Conservation (phyloP, 331 rosid genomes). For the Quercus tomentella region DNA sequence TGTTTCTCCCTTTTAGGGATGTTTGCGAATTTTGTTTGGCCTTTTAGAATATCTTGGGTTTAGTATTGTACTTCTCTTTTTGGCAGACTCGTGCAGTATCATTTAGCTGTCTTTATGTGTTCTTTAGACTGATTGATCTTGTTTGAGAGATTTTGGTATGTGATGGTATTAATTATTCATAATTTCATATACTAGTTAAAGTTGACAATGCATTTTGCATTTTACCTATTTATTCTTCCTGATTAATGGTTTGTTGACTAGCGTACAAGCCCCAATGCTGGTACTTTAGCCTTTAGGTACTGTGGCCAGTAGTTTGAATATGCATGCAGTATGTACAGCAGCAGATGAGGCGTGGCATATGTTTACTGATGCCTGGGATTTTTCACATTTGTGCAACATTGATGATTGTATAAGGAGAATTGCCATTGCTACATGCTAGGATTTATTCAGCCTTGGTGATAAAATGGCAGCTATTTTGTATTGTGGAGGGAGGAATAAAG, state of each 20-base stretch:
- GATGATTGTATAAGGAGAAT: too few species aligned
- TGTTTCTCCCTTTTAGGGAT: slow-evolving; percentile 7
- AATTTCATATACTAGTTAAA: background rate
- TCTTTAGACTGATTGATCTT: background rate
- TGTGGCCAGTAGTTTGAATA: background rate
- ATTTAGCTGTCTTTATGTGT: background rate
- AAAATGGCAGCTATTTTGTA: too few species aligned
- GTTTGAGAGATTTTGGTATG: background rate
- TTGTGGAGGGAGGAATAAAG: too few species aligned
- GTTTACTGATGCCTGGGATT: too few species aligned
- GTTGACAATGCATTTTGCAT: background rate
- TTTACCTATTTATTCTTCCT: background rate
- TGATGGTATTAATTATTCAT: background rate
- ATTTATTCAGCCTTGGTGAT: too few species aligned
- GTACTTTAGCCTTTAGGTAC: background rate
- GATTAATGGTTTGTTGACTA: background rate
- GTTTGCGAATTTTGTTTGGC: slow-evolving; percentile 12
- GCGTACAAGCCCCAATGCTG: background rate
- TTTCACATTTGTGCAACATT: too few species aligned
- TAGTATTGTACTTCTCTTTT: background rate
- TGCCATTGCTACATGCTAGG: too few species aligned
- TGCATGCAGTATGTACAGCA: background rate
- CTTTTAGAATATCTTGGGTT: slow-evolving; percentile 4
- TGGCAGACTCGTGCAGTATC: slow-evolving; percentile 6
- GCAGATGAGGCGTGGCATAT: too few species aligned